Base-by-base conservation (phyloP, 805 yeast species). In the Saccharomycopsis sp. region DNA sequence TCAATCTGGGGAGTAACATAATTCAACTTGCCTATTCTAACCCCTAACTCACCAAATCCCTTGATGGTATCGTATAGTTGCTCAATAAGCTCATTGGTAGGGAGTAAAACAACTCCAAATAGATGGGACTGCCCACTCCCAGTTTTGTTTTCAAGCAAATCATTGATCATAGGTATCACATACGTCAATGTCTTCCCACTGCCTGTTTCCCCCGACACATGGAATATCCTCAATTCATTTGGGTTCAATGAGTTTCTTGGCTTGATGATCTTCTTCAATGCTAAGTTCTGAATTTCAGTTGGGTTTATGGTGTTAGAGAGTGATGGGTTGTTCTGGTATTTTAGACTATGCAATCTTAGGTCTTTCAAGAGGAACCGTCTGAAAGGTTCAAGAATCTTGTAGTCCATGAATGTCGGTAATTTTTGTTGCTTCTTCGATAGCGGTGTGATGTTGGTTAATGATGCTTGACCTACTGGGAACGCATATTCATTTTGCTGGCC, bases 141-240 rank as follows among this genome's bases (percentile, higher is more conserved):
- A 14, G 19, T 16, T 7, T 6, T n/a, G 44, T 37, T 14, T 47
- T 80, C 79, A 48, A 77, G 74, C 51, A 89, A 61, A 51, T 75
- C 77, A 39, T 86, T 82, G 31, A 89, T 51, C 28, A 90, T 51
- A 0, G 96, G 89, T 0, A 84, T 77, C 49, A 93, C 58, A 57
- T 89, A 90, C 0, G 97, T 88, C 79, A 95, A 79, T 0, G 98
- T 90, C 59, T 90, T 90, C 6, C 98, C 98, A 0, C 95, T 83
- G 0, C 98, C 98, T 0, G 98, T 90, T 59, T 93, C 97, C 2
- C 97, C 96, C 0, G 97, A 97, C 44, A 90, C 62, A 2, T 93
- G 77, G 66, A 77, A 86, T 1, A 81, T 72, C 52, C 79, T 77
- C 40, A 79, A 55, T 47, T 69, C 64, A 5, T 59, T 61, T 17